Conservation (phyloP, 129 eudicot species). For the Centella asiatica region DNA sequence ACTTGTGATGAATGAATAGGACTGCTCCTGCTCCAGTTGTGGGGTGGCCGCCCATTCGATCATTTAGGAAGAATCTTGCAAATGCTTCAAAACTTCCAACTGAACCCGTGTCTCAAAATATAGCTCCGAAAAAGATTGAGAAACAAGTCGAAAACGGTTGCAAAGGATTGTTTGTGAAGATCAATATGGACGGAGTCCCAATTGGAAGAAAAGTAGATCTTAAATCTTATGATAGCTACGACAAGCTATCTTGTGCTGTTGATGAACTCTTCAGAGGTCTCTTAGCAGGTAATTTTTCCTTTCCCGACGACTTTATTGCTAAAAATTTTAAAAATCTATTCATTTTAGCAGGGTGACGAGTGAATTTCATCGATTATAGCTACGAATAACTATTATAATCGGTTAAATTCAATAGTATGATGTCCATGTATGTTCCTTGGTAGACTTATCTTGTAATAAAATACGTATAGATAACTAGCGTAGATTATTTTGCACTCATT, state of each 20-base stretch:
- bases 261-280: constrained; percentile 95
- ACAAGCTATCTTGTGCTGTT: constrained; percentile 68
- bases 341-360: neutral
- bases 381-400: neutral
- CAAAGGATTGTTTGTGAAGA: constrained; percentile 78
- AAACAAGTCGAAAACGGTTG: constrained; percentile 28
- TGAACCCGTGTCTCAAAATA: constrained; percentile 24
- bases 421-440: too few species aligned
- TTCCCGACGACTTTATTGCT: neutral
- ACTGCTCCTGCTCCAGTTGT: constrained; percentile 87
- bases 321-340: too few species aligned
- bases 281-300: constrained; percentile 59
- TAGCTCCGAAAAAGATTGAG: constrained; percentile 25
- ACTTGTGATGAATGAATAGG: too few species aligned
- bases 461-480: too few species aligned
- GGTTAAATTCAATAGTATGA: neutral
- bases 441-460: too few species aligned
- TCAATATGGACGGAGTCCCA: constrained; percentile 92
- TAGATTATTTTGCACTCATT: neutral
- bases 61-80: constrained; percentile 82
- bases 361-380: too few species aligned
- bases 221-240: constrained; percentile 65
- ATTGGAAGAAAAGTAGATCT: constrained; percentile 94
- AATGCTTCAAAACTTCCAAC: constrained; percentile 34
- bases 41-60: constrained; percentile 96